Evolutionary conservation across 2,329 filamentous ascomycete genomes (phyloP).

Genomic region (Cadophora sp.): DNA sequence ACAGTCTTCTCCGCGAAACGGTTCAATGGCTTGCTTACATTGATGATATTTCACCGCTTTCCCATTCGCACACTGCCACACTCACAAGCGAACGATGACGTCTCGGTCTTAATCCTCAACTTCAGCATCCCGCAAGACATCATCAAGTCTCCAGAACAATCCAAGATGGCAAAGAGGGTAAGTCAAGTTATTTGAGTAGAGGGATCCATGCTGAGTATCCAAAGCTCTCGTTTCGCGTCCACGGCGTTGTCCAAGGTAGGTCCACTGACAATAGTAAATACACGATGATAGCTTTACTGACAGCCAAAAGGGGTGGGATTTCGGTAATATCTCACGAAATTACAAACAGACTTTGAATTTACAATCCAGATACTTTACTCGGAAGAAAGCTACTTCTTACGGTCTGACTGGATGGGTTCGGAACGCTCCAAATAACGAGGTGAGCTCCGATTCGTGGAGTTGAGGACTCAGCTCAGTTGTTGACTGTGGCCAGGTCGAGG

Average conservation of each 20-base stretch:
- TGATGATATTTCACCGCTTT: constrained; percentile 8
- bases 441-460: constrained; percentile 35
- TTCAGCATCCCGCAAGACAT: neutral
- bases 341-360: neutral
- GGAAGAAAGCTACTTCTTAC: constrained; percentile 57
- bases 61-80: neutral
- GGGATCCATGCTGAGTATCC: neutral
- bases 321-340: constrained; percentile 19
- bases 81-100: constrained; percentile 9
- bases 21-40: too few relatives aligned
- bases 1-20: too few relatives aligned
- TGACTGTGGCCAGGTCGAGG: constrained; percentile 70
- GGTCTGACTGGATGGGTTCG: constrained; percentile 67
- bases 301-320: constrained; percentile 33
- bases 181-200: neutral
- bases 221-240: constrained; percentile 69
- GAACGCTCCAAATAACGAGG: constrained; percentile 64
- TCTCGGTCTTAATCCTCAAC: neutral
- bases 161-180: constrained; percentile 25
- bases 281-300: neutral
- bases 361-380: constrained; percentile 59
- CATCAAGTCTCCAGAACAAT: neutral
- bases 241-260: constrained; percentile 74
- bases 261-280: neutral
- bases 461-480: neutral